These are phyloP conservation scores for Nothophaeocryptopus gaeumannii DNA, from an alignment of 2,329 filamentous ascomycete species.

Conservation along the genomic window DNA sequence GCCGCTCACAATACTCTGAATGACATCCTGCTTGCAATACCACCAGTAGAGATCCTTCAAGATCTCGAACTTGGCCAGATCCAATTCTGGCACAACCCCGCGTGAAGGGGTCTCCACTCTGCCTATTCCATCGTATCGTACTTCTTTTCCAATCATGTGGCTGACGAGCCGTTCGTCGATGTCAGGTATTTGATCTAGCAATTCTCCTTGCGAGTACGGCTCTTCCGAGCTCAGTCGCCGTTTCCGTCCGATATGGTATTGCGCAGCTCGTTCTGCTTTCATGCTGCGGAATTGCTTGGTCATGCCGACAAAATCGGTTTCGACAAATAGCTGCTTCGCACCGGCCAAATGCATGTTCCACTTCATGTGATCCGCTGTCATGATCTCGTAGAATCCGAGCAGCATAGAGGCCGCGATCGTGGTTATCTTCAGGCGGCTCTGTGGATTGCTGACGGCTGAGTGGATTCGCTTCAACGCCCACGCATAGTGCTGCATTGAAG, in stretches of 20 bases:
- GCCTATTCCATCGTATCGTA: slow-evolving; percentile 59
- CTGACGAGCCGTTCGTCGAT: slow-evolving; percentile 59
- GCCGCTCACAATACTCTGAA: slow-evolving; percentile 84
- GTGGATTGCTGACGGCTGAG: slow-evolving; percentile 67
- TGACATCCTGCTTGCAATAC: slow-evolving; percentile 91
- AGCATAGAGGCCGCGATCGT: slow-evolving; percentile 86
- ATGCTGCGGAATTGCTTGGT: slow-evolving; percentile 67
- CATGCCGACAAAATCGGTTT: slow-evolving; percentile 75
- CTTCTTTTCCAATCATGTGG: slow-evolving; percentile 54
- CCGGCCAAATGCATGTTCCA: slow-evolving; percentile 93
- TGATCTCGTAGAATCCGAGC: slow-evolving; percentile 89
- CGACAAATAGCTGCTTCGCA: slow-evolving; percentile 74
- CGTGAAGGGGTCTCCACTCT: slow-evolving; percentile 43
- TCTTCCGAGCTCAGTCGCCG: slow-evolving; percentile 16
- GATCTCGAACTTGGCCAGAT: slow-evolving; percentile 77
- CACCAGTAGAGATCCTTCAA: slow-evolving; percentile 91
- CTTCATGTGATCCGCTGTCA: slow-evolving; percentile 89
- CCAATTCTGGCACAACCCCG: slow-evolving; percentile 41
- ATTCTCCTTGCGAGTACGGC: slow-evolving; percentile 24
- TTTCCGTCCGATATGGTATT: slow-evolving; percentile 25
- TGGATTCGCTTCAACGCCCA: slow-evolving; percentile 76
- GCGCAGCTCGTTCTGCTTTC: slow-evolving; percentile 52
- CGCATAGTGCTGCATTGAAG: slow-evolving; percentile 89
- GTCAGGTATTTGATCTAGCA: slow-evolving; percentile 40
- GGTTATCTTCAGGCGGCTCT: slow-evolving; percentile 68